Percentiles rank a stretch among this genome's conserved stretches.
These are phyloP conservation scores for Globisporangium abappressorium DNA, from an alignment of 352 stramenopile species.

Conservation along the genomic window DNA sequence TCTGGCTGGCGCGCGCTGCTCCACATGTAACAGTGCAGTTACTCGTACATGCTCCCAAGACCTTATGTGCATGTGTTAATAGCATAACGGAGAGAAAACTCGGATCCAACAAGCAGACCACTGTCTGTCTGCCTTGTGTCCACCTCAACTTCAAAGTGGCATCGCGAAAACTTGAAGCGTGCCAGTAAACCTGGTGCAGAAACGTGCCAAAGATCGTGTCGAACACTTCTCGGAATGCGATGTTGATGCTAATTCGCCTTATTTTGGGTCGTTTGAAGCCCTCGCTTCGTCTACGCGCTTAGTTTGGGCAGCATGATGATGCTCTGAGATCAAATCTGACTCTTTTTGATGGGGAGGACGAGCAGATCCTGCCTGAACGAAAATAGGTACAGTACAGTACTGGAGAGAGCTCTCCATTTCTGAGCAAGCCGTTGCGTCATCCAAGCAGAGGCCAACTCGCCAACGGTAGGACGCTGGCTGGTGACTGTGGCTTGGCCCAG, in stretches of 20 bases:
- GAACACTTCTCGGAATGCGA: neutral
- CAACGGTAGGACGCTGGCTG: no score
- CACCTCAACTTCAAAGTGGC: neutral
- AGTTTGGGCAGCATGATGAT: neutral
- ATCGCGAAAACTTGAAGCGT: neutral
- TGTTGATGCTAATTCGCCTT: neutral
- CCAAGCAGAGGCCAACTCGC: no score
- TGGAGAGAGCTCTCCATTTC: neutral
- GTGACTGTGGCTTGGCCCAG: neutral
- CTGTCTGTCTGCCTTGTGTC: neutral
- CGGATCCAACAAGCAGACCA: no score
- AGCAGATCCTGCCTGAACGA: neutral
- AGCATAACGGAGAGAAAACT: no score
- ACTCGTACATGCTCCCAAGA: no score
- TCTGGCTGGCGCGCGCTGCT: no score
- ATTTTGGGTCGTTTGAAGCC: neutral
- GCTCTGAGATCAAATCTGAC: neutral
- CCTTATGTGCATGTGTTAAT: no score
- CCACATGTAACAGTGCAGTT: no score
- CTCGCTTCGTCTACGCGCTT: neutral
- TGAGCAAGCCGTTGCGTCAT: neutral
- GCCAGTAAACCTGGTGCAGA: constrained; percentile 4
- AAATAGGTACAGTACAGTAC: neutral
- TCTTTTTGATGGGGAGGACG: neutral
- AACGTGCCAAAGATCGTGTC: neutral